A percentile compares a stretch with the other conserved stretches of the same genome.
phyloP scores from a whole-genome alignment of 75 land plant genomes.

The Adiantum capillusveneris region DNA sequence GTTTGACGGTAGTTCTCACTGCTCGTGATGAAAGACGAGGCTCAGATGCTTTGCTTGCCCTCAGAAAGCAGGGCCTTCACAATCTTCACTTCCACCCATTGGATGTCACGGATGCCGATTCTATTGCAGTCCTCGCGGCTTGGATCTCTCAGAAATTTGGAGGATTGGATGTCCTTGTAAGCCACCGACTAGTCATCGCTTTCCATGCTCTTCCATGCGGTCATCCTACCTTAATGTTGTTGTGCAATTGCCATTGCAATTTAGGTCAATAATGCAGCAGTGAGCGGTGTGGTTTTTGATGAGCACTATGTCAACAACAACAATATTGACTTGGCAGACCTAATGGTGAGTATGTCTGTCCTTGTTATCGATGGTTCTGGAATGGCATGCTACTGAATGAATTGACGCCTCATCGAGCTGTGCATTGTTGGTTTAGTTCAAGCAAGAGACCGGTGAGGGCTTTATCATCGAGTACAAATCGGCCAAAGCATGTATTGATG shows the following conservation, averaged over 20 bases:
- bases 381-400: background rate
- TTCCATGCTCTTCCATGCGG: background rate
- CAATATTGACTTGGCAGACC: background rate
- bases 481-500: constrained; percentile 29
- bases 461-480: constrained; percentile 4
- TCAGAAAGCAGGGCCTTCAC: no score
- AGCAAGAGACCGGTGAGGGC: background rate
- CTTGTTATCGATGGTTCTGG: background rate
- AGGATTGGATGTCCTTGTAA: constrained; percentile 58
- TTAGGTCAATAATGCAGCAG: constrained; percentile 16
- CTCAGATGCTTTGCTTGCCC: no score
- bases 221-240: background rate
- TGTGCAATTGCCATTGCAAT: background rate
- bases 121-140: constrained; percentile 34
- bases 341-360: background rate
- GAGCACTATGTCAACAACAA: background rate
- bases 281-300: constrained; percentile 2
- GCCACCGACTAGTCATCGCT: background rate
- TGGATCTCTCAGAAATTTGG: constrained; percentile 36
- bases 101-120: constrained; percentile 30
- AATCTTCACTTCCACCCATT: constrained; percentile 37
- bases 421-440: background rate
- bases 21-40: no score
- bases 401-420: background rate
- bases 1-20: no score